These are phyloP conservation scores for Pichia sp. DNA, from an alignment of 1,139 yeast genomes.

Conservation along the genomic window DNA sequence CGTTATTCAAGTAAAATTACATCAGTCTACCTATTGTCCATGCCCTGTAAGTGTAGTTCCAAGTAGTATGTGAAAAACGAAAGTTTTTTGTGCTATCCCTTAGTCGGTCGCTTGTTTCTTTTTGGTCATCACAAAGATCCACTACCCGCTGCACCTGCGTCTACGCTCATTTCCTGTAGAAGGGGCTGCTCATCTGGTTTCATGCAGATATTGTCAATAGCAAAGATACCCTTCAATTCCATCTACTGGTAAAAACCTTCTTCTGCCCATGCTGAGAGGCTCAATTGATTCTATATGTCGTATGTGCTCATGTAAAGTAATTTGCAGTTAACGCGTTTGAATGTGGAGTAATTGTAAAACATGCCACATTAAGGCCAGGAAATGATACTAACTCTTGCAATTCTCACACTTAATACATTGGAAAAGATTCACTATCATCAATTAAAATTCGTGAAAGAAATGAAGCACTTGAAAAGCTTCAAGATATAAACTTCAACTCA, in stretches of 20 bases:
- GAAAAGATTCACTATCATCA: conserved; percentile 36
- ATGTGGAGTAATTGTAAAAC: too few relatives aligned
- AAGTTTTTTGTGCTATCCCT: too few relatives aligned
- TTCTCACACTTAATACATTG: background rate
- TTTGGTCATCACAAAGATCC: too few relatives aligned
- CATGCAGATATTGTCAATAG: too few relatives aligned
- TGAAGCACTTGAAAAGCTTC: conserved; percentile 44
- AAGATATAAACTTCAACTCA: conserved; percentile 29
- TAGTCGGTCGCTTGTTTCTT: too few relatives aligned
- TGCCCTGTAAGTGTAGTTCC: too few relatives aligned
- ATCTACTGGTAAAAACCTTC: background rate
- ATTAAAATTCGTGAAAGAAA: conserved; percentile 50
- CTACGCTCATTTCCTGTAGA: too few relatives aligned
- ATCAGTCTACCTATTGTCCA: background rate
- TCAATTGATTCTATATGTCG: conserved; percentile 13
- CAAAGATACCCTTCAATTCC: background rate
- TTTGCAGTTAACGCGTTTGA: too few relatives aligned
- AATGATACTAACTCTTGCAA: background rate
- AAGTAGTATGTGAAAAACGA: background rate
- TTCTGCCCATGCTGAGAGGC: conserved; percentile 5
- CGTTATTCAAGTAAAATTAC: conserved; percentile 8
- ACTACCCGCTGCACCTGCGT: too few relatives aligned
- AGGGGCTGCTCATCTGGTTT: too few relatives aligned
- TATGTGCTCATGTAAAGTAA: conserved; percentile 1
- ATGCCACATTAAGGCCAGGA: too few relatives aligned